These are phyloP conservation scores for Linaria vulgaris DNA, from an alignment of 257 asterid genomes.

Conservation along the genomic window DNA sequence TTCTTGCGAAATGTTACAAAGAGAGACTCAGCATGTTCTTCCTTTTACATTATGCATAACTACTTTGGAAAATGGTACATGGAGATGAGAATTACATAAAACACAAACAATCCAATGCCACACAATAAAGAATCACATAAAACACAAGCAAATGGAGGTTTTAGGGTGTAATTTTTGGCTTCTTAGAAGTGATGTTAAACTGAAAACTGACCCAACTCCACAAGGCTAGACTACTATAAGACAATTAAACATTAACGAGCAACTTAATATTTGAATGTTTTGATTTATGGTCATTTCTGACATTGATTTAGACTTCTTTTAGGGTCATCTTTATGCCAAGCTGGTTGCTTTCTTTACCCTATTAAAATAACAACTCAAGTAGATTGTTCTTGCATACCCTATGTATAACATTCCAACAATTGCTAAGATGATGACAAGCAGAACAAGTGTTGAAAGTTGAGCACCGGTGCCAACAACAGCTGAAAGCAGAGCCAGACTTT, in stretches of 20 bases:
- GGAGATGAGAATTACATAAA: neutral
- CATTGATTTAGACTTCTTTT: neutral
- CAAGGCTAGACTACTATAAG: slow-evolving; percentile 1
- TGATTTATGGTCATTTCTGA: neutral
- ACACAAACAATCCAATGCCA: neutral
- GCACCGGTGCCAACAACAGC: slow-evolving; percentile 95
- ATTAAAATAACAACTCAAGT: slow-evolving; percentile 19
- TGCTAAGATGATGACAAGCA: slow-evolving; percentile 69
- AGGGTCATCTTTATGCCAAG: slow-evolving; percentile 16
- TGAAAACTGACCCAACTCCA: neutral
- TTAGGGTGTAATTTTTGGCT: neutral
- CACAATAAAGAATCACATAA: neutral
- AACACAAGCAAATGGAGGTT: neutral
- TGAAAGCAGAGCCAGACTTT: slow-evolving; percentile 61
- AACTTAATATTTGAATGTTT: too few relatives aligned
- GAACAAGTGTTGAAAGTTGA: slow-evolving; percentile 69
- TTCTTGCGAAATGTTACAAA: neutral
- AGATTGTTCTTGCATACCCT: slow-evolving; percentile 47
- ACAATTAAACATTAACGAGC: neutral
- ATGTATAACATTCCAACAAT: slow-evolving; percentile 81
- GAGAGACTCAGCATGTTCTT: slow-evolving; percentile 1
- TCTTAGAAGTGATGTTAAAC: slow-evolving; percentile 1
- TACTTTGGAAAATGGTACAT: neutral
- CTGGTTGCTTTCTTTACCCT: slow-evolving; percentile 1
- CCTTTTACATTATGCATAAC: neutral